Conservation (phyloP, 1,139 yeast species). For the Geotrichum restrictum region DNA sequence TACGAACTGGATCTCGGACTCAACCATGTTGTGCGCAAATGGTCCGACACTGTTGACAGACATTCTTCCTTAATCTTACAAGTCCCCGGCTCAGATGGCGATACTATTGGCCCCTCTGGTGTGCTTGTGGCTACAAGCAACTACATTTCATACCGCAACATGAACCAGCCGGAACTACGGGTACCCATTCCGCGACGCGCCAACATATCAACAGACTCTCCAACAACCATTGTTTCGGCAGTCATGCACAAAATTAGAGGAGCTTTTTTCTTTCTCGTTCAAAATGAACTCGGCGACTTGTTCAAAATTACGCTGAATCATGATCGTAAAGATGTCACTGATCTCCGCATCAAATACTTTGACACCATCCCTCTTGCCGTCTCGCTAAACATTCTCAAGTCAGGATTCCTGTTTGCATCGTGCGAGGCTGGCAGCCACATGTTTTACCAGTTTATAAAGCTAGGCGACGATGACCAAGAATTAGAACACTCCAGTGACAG, state of each 20-base stretch:
- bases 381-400: slow-evolving; percentile 57
- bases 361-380: slow-evolving; percentile 66
- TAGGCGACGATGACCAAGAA: slow-evolving; percentile 53
- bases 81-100: slow-evolving; percentile 47
- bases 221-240: slow-evolving; percentile 48
- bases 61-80: slow-evolving; percentile 45
- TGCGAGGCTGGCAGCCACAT: slow-evolving; percentile 58
- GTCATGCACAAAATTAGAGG: slow-evolving; percentile 49
- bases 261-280: slow-evolving; percentile 67
- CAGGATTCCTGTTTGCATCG: slow-evolving; percentile 73
- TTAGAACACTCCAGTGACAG: slow-evolving; percentile 36
- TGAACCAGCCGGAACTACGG: slow-evolving; percentile 36
- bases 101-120: slow-evolving; percentile 59
- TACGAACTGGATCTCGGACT: slow-evolving; percentile 85
- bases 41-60: slow-evolving; percentile 43
- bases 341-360: slow-evolving; percentile 56
- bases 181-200: slow-evolving; percentile 41
- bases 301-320: slow-evolving; percentile 59
- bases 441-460: slow-evolving; percentile 70
- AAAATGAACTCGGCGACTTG: slow-evolving; percentile 70
- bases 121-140: slow-evolving; percentile 51
- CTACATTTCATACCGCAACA: slow-evolving; percentile 46
- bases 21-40: slow-evolving; percentile 61
- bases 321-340: slow-evolving; percentile 40
- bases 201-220: slow-evolving; percentile 22